A percentile compares a stretch with the other conserved stretches of the same genome.
phyloP scores from a whole-genome alignment of 2,329 filamentous ascomycete genomes.

The Neonectria faginata region DNA sequence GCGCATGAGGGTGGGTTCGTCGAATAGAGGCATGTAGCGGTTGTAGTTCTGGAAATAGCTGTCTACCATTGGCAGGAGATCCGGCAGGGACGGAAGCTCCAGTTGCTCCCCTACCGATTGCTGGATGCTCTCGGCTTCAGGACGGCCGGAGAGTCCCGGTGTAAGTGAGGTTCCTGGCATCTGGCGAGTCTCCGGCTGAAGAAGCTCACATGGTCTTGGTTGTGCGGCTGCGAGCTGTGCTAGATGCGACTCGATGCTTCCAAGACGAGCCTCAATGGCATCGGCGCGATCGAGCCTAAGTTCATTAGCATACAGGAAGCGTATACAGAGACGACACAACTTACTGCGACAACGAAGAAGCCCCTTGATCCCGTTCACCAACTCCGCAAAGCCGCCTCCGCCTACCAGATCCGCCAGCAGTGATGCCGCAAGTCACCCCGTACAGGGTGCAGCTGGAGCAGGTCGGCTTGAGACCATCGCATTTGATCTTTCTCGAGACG shows the following conservation, averaged over 20 bases:
- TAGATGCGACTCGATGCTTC: conserved; percentile 35
- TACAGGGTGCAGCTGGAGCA: conserved; percentile 56
- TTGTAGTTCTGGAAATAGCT: conserved; percentile 40
- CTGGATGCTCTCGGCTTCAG: not conserved
- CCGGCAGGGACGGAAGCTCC: conserved; percentile 32
- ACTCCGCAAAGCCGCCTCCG: conserved; percentile 23
- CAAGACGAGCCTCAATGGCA: conserved; percentile 36
- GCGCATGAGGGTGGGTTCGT: conserved; percentile 49
- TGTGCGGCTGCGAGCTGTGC: conserved; percentile 6
- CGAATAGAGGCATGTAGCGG: conserved; percentile 48
- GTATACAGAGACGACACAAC: not conserved
- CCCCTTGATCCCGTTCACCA: not conserved
- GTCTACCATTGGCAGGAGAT: conserved; percentile 37
- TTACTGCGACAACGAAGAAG: conserved; percentile 6
- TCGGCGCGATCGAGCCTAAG: conserved; percentile 30
- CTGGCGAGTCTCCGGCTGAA: not conserved
- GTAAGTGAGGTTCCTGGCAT: not conserved
- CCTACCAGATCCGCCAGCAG: conserved; percentile 9
- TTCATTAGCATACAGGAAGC: not conserved
- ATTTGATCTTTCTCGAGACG: conserved; percentile 55
- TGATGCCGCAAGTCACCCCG: conserved; percentile 46
- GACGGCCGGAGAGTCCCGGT: not conserved
- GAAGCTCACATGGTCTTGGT: not conserved
- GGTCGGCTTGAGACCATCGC: conserved; percentile 52
- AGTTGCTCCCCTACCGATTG: conserved; percentile 14